Evolutionary conservation across 257 asterid species (phyloP).

Genomic region (Scutellaria galericulata): DNA sequence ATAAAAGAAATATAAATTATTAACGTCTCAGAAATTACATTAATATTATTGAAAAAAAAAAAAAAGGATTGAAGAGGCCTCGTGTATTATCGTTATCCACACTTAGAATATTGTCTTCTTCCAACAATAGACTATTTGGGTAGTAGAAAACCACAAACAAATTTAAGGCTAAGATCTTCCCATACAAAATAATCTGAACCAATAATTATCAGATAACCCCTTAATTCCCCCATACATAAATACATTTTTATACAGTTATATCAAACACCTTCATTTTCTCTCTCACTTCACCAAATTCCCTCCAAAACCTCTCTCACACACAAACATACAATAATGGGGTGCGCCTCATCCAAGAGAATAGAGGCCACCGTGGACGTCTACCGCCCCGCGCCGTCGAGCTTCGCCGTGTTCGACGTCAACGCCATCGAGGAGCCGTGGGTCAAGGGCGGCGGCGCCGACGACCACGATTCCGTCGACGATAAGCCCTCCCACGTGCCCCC

Average conservation of each 20-base stretch:
- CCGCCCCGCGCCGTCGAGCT: conserved; percentile 84
- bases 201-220: conserved; percentile 19
- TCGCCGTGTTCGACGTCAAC: conserved; percentile 74
- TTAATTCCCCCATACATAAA: not conserved
- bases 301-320: conserved; percentile 22
- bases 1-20: not conserved
- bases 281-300: conserved; percentile 29
- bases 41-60: not conserved
- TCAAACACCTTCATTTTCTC: not conserved
- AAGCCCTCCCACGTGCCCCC: conserved; percentile 52
- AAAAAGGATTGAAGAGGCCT: conserved; percentile 9
- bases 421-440: conserved; percentile 90
- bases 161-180: conserved; percentile 31
- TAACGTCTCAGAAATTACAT: not conserved
- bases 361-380: conserved; percentile 66
- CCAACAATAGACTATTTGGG: conserved; percentile 27
- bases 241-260: not conserved
- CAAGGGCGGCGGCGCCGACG: conserved; percentile 34
- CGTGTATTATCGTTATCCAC: conserved; percentile 42
- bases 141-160: conserved; percentile 35
- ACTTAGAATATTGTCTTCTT: conserved; percentile 13
- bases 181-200: not conserved
- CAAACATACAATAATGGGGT: conserved; percentile 67
- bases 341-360: conserved; percentile 73
- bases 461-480: conserved; percentile 37